Evolutionary conservation across 352 stramenopile species (phyloP).

Genomic region (Globisporangium perplexum): DNA sequence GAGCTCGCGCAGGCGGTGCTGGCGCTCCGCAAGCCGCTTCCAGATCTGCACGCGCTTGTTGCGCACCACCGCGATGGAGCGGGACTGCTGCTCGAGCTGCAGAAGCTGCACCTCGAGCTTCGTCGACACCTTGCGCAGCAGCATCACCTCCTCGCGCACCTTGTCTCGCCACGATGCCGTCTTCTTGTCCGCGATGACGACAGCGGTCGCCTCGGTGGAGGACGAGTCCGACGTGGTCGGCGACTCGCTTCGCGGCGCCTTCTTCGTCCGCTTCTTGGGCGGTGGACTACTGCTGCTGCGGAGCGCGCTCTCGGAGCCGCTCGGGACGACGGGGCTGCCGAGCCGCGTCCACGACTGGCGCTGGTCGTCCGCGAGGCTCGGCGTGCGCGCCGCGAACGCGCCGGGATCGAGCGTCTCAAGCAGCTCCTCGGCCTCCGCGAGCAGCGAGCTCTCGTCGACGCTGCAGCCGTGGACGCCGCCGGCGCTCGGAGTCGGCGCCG

Average conservation of each 20-base stretch:
- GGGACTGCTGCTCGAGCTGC: background rate
- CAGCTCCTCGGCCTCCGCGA: conserved; percentile 8
- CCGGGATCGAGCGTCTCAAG: conserved; percentile 3
- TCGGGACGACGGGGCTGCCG: background rate
- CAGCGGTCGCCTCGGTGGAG: background rate
- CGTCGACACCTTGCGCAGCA: background rate
- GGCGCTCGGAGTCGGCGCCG: background rate
- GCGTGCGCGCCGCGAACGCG: conserved; percentile 1
- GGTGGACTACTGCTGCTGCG: background rate
- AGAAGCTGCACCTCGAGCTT: conserved; percentile 7
- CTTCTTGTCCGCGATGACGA: background rate
- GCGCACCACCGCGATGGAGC: background rate
- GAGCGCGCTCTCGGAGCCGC: no score
- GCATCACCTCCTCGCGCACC: conserved; percentile 1
- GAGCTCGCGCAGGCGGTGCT: conserved; percentile 4
- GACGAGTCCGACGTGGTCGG: background rate
- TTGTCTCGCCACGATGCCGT: conserved; percentile 1
- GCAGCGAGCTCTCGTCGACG: conserved; percentile 10
- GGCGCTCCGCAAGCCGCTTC: conserved; percentile 1
- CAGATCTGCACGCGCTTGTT: conserved; percentile 2
- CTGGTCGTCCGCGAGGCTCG: background rate
- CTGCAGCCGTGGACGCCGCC: no score
- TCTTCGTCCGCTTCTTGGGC: background rate
- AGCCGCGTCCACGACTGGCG: background rate
- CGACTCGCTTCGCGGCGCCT: background rate